Conservation (phyloP, 257 asterid species). For the Solanum pimpinellifolium region DNA sequence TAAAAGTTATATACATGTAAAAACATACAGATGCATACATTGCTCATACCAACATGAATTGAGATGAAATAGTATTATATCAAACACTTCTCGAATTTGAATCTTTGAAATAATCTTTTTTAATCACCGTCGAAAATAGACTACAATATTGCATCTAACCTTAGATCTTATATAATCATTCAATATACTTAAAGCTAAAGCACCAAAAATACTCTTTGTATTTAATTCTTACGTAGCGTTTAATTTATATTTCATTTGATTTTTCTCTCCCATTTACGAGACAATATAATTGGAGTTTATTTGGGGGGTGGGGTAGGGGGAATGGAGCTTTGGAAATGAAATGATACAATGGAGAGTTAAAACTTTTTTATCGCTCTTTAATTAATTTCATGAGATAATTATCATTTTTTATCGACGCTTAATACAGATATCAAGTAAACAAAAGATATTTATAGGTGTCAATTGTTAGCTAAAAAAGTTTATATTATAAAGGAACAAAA, state of each 20-base stretch:
- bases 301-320: no score
- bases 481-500: neutral
- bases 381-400: neutral
- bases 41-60: neutral
- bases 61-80: neutral
- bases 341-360: neutral
- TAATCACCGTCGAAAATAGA: neutral
- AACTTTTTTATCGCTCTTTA: accelerated
- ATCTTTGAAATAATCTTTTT: neutral
- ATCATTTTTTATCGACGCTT: no score
- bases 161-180: neutral
- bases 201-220: neutral
- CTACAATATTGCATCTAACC: neutral
- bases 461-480: neutral
- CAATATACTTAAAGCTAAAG: neutral
- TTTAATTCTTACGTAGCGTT: neutral
- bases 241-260: neutral
- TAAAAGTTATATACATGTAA: neutral
- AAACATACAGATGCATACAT: neutral
- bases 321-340: neutral
- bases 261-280: neutral
- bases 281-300: neutral
- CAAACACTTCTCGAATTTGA: neutral
- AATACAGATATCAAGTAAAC: no score
- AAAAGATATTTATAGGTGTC: neutral